Evolutionary conservation across 257 asterid genomes (phyloP), one percentile per base, ranked within the genome.

Genomic region (Solanum clarkiae): DNA sequence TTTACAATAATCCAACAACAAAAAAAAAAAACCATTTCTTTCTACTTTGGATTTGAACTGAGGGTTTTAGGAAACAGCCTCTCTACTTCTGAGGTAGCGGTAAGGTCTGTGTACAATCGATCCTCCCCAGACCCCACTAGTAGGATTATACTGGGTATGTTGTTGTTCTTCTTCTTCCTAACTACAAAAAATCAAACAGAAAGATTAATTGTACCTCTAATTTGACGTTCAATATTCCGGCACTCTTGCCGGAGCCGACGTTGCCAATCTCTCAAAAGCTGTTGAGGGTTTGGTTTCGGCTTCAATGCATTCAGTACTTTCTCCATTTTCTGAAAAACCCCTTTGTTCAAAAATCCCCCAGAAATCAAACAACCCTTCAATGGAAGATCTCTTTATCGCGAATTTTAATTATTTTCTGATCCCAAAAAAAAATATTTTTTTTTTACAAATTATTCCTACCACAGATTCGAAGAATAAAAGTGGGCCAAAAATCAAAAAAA

Each of bases 211-310:
- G 36, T 16, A 95, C 99, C 98, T 93, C 98, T 93, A 82, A 94
- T 93, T 90, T 96, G 98, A 82, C 99, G 99, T 86, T 96, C 98
- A 88, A 96, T 93, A 81, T 89, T 92, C 56, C 98, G 98, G 84
- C 94, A 90, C 89, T 96, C 99, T 87, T 94, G 98, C 60, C 98
- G 97, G 71, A 97, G 97, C 68, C 98, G 96, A 84, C 98, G 98
- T 90, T 95, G 98, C 98, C 99, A 96, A 88, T 95, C 98, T 82
- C 98, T 89, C 69, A 94, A 91, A 85, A 94, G 80, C 85, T 95
- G 98, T 88, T 95, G 98, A 5, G 98, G 98, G 51, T 93, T 95
- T 17, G 97, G 94, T 85, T 95, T 97, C 3, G 97, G 98, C 92
- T 92, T 95, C 93, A 95, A 80, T 74, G 92, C 75, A 83, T 93